Conservation (phyloP, 192 early-diverging fungal species). For the Backusella psychrophila region DNA sequence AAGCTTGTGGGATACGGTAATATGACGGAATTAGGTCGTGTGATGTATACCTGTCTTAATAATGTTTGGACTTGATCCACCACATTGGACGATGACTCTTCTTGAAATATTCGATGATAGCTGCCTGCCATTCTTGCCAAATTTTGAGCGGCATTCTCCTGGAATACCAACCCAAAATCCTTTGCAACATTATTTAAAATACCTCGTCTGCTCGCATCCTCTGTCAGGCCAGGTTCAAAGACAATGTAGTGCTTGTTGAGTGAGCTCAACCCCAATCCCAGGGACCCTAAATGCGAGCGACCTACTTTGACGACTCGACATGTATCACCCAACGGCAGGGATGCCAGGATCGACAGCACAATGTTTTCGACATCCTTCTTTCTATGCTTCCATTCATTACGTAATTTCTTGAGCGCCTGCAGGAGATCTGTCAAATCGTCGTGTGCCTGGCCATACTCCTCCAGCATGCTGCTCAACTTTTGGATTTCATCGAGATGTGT, state of each 20-base stretch:
- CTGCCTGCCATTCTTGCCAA: slow-evolving; percentile 20
- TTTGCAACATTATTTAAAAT: slow-evolving; percentile 9
- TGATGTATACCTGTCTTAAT: slow-evolving; percentile 1
- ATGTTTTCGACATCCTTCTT: slow-evolving; percentile 19
- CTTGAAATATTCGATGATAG: slow-evolving; percentile 17
- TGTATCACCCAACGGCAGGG: not conserved
- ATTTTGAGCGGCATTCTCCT: slow-evolving; percentile 22
- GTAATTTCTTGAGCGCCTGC: slow-evolving; percentile 9
- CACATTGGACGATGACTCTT: not conserved
- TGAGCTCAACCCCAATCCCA: slow-evolving; percentile 11
- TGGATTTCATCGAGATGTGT: slow-evolving; percentile 1
- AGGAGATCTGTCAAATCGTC: slow-evolving; percentile 11
- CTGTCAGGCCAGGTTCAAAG: slow-evolving; percentile 4
- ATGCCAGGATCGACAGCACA: slow-evolving; percentile 9
- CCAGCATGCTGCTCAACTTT: not conserved
- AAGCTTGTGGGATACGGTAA: slow-evolving; percentile 6
- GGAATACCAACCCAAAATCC: slow-evolving; percentile 14
- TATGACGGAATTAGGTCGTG: not conserved
- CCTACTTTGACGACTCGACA: slow-evolving; percentile 5
- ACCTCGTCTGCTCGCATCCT: not conserved
- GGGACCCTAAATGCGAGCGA: not conserved
- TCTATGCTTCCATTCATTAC: slow-evolving; percentile 15
- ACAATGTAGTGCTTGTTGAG: slow-evolving; percentile 12
- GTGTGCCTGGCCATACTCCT: slow-evolving; percentile 14
- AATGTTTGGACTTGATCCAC: slow-evolving; percentile 2